Percentiles rank a stretch among this genome's conserved stretches.
These are phyloP conservation scores for Chytriomyces sp. DNA, from an alignment of 192 early-diverging fungal genomes.

Conservation along the genomic window DNA sequence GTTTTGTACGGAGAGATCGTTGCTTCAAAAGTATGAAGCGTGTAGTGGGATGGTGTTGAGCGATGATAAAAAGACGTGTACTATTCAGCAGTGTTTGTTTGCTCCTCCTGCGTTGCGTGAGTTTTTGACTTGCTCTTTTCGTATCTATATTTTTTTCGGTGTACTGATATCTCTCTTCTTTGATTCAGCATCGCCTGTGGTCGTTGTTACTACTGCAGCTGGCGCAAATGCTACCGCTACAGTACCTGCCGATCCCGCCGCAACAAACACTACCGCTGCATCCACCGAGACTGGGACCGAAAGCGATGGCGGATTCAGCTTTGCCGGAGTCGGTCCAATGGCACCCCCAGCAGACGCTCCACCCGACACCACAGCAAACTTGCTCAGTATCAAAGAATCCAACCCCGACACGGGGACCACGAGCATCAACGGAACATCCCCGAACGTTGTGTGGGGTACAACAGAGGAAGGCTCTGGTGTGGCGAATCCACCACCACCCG, in stretches of 20 bases:
- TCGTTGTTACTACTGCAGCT: background rate
- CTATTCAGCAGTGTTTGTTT: background rate
- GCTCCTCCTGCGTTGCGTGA: background rate
- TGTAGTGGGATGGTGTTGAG: background rate
- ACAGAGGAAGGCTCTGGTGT: background rate
- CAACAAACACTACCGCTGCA: background rate
- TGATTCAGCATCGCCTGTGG: background rate
- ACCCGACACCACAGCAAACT: background rate
- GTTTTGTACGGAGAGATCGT: background rate
- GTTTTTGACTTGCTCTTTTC: background rate
- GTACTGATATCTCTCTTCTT: background rate
- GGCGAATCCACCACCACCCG: background rate
- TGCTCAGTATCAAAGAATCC: background rate
- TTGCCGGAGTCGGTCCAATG: background rate
- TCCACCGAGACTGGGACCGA: background rate
- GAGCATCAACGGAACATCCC: too few species aligned
- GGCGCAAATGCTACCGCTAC: background rate
- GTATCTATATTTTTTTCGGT: background rate
- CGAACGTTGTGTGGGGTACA: too few species aligned
- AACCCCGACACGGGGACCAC: too few species aligned
- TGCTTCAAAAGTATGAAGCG: background rate
- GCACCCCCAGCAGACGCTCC: constrained; percentile 2
- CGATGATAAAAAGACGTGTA: constrained; percentile 10
- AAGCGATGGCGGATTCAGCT: background rate
- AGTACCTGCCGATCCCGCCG: background rate